A percentile compares a stretch with the other conserved stretches of the same genome.
phyloP scores from a whole-genome alignment of 2,329 filamentous ascomycete species.

The Fusarium nurragi region DNA sequence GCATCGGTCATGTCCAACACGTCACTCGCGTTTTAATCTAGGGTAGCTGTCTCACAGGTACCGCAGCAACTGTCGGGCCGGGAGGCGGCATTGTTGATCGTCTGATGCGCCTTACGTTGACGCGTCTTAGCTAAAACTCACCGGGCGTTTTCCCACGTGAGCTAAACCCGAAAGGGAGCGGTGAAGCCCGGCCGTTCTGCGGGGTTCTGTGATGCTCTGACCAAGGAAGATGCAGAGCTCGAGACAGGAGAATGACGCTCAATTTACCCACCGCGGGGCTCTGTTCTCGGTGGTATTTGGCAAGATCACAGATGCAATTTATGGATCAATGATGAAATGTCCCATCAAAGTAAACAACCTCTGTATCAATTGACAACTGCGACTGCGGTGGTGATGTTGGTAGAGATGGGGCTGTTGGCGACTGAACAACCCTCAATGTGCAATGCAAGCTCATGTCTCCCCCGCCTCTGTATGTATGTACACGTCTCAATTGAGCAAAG shows the following conservation, averaged over 20 bases:
- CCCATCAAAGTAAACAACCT: background rate
- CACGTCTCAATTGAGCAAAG: background rate
- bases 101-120: slow-evolving; percentile 16
- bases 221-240: slow-evolving; percentile 19
- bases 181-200: slow-evolving; percentile 35
- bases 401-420: background rate
- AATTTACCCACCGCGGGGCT: slow-evolving; percentile 30
- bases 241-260: slow-evolving; percentile 34
- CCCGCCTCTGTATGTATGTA: slow-evolving; percentile 10
- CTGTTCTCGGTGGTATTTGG: slow-evolving; percentile 31
- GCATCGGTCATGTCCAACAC: slow-evolving; percentile 13
- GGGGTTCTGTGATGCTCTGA: slow-evolving; percentile 10
- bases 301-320: slow-evolving; percentile 4
- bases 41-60: slow-evolving; percentile 2
- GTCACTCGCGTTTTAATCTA: slow-evolving; percentile 6
- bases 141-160: background rate
- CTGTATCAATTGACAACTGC: background rate
- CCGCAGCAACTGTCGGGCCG: slow-evolving; percentile 11
- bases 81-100: slow-evolving; percentile 1
- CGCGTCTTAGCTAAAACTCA: slow-evolving; percentile 2
- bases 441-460: background rate
- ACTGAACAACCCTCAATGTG: too few relatives aligned
- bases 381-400: background rate
- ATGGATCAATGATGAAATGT: slow-evolving; percentile 30
- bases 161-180: slow-evolving; percentile 13